Evolutionary conservation across 2,329 filamentous ascomycete genomes (phyloP), one percentile per base, ranked within the genome.

Genomic region (Nothomitra cinnamomea): DNA sequence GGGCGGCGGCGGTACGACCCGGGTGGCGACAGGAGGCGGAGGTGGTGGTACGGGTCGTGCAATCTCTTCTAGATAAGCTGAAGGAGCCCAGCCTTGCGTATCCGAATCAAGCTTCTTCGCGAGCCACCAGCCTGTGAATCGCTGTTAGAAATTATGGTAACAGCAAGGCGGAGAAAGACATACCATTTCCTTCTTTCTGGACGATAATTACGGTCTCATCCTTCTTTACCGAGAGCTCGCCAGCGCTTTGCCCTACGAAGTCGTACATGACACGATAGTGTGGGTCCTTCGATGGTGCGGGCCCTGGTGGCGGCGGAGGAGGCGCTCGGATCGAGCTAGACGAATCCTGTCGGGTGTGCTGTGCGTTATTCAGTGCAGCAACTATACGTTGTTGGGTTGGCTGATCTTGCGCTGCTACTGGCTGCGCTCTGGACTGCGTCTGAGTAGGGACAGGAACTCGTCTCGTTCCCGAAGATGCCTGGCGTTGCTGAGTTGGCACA

Each of bases 141-240:
- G 75, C 65, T 73, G 69, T 55, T 50, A 53, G 36, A 7, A 2
- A 19, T n/a, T 19, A 6, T 35, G 19, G 2, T 17, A 19, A 17
- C 6, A 17, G 5, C 3, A 8, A 21, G 12, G 45, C 8, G 2
- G 32, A 25, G 13, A 19, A 41, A 19, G 47, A 67, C 82, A 67
- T 78, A 95, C 90, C 92, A 65, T 96, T 96, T 66, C 78, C 82
- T 69, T 95, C 90, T 69, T 95, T 95, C 63, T 92, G 84, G n/a
- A 94, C 78, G 63, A 98, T 81, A 65, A 94, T 80, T 53, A 98
- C 78, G 50, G 95, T 68, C 58, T 96, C 85, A 51, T 85, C 88
- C 51, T 85, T 82, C 55, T 67, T 77, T 58, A 98, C 78, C 15
- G 84, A 82, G 52, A 98, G 74, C 68, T 96, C 89, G 59, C 94